phyloP scores from a whole-genome alignment of 2,329 filamentous ascomycete species.

The Penicillium brasilianum region DNA sequence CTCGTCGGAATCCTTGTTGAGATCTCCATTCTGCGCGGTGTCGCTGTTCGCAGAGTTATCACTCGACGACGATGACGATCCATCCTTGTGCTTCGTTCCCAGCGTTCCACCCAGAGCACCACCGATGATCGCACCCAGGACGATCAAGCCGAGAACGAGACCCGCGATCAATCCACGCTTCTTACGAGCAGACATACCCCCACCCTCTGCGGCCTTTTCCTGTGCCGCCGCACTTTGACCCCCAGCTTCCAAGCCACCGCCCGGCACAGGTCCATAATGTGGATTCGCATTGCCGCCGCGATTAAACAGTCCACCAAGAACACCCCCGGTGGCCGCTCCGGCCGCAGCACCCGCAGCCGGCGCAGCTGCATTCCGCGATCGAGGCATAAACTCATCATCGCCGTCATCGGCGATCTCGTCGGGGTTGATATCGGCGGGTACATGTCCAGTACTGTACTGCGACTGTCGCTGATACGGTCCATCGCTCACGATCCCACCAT shows the following conservation, averaged over 20 bases:
- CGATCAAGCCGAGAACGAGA: slow-evolving; percentile 66
- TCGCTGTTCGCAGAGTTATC: slow-evolving; percentile 65
- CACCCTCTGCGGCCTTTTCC: slow-evolving; percentile 65
- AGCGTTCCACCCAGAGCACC: slow-evolving; percentile 76
- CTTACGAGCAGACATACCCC: slow-evolving; percentile 67
- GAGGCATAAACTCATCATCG: slow-evolving; percentile 75
- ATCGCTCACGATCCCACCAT: slow-evolving; percentile 55
- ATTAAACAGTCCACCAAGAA: slow-evolving; percentile 53
- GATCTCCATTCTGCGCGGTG: slow-evolving; percentile 66
- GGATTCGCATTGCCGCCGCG: slow-evolving; percentile 50
- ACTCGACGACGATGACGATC: slow-evolving; percentile 40
- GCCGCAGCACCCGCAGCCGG: slow-evolving; percentile 54
- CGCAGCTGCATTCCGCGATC: slow-evolving; percentile 35
- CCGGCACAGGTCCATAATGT: slow-evolving; percentile 62
- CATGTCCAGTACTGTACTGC: slow-evolving; percentile 55
- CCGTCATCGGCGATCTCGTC: slow-evolving; percentile 84
- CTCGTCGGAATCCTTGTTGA: slow-evolving; percentile 74
- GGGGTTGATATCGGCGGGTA: slow-evolving; percentile 68
- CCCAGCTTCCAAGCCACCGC: slow-evolving; percentile 34
- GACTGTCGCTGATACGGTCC: slow-evolving; percentile 70
- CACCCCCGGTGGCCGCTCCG: slow-evolving; percentile 49
- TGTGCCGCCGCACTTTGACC: slow-evolving; percentile 48
- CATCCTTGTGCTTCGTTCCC: slow-evolving; percentile 52
- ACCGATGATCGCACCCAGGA: slow-evolving; percentile 72
- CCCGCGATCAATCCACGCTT: slow-evolving; percentile 73